These are phyloP conservation scores for Talinum fruticosum DNA, from an alignment of 148 eudicot genomes.

Conservation along the genomic window DNA sequence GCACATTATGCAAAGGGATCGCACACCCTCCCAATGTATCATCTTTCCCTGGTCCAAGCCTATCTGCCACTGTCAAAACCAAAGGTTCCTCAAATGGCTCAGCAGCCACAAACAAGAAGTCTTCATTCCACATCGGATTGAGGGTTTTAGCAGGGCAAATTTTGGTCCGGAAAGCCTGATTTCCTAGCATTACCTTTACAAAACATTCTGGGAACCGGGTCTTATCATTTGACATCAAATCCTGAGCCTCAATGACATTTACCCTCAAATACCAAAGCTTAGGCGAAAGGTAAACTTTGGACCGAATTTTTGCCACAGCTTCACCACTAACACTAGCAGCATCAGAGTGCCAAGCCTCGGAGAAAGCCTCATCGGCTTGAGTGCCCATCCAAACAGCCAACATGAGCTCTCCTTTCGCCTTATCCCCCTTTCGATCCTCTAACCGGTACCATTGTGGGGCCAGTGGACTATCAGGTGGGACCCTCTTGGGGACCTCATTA, in stretches of 20 bases:
- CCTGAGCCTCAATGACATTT: constrained; percentile 77
- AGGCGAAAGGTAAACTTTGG: constrained; percentile 75
- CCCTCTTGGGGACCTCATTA: constrained; percentile 58
- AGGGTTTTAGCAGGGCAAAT: constrained; percentile 36
- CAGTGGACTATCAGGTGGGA: constrained; percentile 79
- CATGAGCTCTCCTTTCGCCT: constrained; percentile 70
- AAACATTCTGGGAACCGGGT: constrained; percentile 48
- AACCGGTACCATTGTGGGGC: constrained; percentile 83
- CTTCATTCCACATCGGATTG: constrained; percentile 79
- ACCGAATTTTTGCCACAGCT: constrained; percentile 52
- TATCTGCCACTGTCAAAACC: constrained; percentile 57
- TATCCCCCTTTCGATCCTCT: constrained; percentile 50
- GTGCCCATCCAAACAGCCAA: constrained; percentile 84
- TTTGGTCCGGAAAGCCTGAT: constrained; percentile 52
- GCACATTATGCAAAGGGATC: constrained; percentile 37
- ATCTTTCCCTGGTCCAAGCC: constrained; percentile 48
- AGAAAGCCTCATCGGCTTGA: constrained; percentile 72
- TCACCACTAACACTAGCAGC: constrained; percentile 61
- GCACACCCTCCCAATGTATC: constrained; percentile 51
- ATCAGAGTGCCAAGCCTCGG: constrained; percentile 84
- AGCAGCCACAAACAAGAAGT: constrained; percentile 63
- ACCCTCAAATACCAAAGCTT: constrained; percentile 75
- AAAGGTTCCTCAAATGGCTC: constrained; percentile 75
- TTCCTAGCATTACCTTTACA: constrained; percentile 52
- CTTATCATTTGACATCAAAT: constrained; percentile 53